These are phyloP conservation scores for Pseudocercospora macadamiae DNA, from an alignment of 2,329 filamentous ascomycete species.

Conservation along the genomic window DNA sequence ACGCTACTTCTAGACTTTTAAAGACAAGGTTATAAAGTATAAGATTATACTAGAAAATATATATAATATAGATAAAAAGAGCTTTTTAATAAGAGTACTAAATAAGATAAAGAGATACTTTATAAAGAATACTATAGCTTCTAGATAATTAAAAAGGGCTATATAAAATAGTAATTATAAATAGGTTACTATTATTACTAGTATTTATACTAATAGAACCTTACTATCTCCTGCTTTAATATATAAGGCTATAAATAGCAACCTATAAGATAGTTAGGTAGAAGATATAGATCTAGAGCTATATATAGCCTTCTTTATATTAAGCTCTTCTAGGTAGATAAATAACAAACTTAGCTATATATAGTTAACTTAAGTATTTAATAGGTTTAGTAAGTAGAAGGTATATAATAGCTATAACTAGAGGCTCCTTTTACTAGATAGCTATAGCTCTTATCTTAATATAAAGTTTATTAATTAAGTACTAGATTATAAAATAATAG, in stretches of 20 bases:
- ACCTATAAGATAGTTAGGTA: no score
- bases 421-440: not conserved
- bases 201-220: no score
- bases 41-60: no score
- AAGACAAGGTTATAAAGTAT: not conserved
- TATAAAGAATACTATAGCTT: not conserved
- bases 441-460: not conserved
- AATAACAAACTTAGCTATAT: not conserved
- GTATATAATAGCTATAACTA: not conserved
- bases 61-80: slow-evolving; percentile 1
- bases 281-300: no score
- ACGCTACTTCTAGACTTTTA: not conserved
- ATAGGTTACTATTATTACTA: not conserved
- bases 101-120: not conserved
- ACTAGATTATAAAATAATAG: not conserved
- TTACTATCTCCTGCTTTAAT: no score
- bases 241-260: no score
- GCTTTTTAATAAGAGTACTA: not conserved
- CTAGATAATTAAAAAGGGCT: not conserved
- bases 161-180: not conserved
- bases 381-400: not conserved
- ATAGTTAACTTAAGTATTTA: not conserved
- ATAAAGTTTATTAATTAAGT: not conserved
- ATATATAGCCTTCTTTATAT: no score
- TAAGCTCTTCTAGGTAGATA: no score